Evolutionary conservation across 148 eudicot genomes (phyloP), one percentile per base, ranked within the genome.

Genomic region (Limonium bicolor): DNA sequence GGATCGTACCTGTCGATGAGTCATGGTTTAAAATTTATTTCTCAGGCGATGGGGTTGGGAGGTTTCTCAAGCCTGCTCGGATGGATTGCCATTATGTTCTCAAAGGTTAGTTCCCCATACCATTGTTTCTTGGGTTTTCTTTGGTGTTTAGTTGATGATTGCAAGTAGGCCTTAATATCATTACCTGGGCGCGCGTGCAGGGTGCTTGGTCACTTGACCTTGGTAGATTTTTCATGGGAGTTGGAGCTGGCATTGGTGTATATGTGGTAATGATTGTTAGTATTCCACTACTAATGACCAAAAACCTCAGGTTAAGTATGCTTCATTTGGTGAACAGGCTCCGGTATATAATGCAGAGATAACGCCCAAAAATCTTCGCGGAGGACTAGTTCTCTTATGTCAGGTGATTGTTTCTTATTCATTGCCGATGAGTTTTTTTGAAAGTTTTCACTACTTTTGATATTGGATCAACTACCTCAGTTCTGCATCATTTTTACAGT

Each of bases 31-130:
- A 14, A 41, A 47, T 4, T 53, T 48, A 15, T 55, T 14, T 33
- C 48, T 58, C 73, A 78, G 86, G 50, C 81, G 7, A 71, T 78
- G 78, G 65, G 66, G 37, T 6, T 74, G n/a, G 35, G 68, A 2
- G 65, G 66, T 40, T 32, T 65, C 12, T 46, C 27, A 10, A 32
- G 8, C 39, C 30, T 39, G 7, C 27, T 27, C 31, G 23, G 54
- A 14, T 50, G 54, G 54, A 34, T 36, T 31, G 36, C 27, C 10
- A 50, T 50, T 22, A 12, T 25, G 3, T 15, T 36, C 54, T 50
- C 54, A 23, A 27, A 41, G 38, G 17, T 39, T 8, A 20, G 3
- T 35, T 10, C 33, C 21, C 15, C 1, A 10, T 13, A 31, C n/a
- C 31, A n/a, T n/a, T n/a, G 11, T 46, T 36, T 36, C 39, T 36